phyloP scores from a whole-genome alignment of 2,329 filamentous ascomycete species.

The Talaromyces pinophilus region DNA sequence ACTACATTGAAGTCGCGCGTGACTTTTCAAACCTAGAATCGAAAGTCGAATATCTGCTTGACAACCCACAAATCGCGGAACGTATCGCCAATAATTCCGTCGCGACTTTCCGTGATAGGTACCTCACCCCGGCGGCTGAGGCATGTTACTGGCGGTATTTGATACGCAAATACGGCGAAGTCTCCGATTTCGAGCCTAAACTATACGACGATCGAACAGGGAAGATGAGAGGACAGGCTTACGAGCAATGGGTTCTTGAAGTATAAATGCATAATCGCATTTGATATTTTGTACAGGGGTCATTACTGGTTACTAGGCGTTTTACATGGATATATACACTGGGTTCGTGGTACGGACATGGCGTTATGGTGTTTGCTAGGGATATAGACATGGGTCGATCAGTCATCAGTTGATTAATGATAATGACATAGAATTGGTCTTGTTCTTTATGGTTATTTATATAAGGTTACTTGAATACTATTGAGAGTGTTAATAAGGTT shows the following conservation, averaged over 20 bases:
- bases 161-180: slow-evolving; percentile 41
- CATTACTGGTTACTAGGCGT: not conserved
- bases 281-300: not conserved
- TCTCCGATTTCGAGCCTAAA: slow-evolving; percentile 46
- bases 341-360: not conserved
- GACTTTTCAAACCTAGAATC: slow-evolving; percentile 59
- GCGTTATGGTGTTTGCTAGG: not conserved
- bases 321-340: not conserved
- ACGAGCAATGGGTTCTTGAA: slow-evolving; percentile 45
- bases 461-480: not conserved
- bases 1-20: slow-evolving; percentile 51
- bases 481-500: too few relatives aligned
- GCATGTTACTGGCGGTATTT: slow-evolving; percentile 58
- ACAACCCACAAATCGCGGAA: slow-evolving; percentile 48
- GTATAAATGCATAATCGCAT: slow-evolving; percentile 21
- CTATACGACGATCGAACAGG: slow-evolving; percentile 38
- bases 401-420: slow-evolving; percentile 1
- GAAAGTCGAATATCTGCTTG: slow-evolving; percentile 47
- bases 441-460: not conserved
- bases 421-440: slow-evolving; percentile 1
- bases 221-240: slow-evolving; percentile 38
- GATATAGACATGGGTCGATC: not conserved
- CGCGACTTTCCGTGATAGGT: slow-evolving; percentile 53
- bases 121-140: slow-evolving; percentile 57
- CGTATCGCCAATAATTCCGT: slow-evolving; percentile 54